phyloP scores from a whole-genome alignment of 2,329 filamentous ascomycete species.

The Chrysosporium keratinophilum region DNA sequence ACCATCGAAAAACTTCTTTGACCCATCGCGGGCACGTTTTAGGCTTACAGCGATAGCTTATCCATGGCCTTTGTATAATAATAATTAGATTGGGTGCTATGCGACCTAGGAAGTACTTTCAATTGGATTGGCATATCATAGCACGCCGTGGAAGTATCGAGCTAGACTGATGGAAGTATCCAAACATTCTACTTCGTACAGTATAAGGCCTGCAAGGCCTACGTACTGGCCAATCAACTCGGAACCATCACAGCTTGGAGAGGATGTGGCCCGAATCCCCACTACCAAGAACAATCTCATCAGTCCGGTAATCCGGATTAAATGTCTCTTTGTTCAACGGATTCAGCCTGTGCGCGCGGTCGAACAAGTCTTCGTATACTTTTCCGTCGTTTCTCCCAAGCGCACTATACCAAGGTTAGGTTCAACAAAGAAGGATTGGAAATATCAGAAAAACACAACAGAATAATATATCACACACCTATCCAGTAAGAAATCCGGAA shows the following conservation, averaged over 20 bases:
- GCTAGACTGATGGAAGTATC: too few species aligned
- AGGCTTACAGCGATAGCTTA: background rate
- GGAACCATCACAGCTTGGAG: conserved; percentile 17
- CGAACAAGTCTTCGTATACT: conserved; percentile 45
- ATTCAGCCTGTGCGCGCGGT: conserved; percentile 43
- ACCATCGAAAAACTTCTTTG: background rate
- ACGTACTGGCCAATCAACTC: too few species aligned
- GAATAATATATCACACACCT: conserved; percentile 20
- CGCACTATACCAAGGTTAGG: conserved; percentile 27
- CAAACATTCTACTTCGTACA: too few species aligned
- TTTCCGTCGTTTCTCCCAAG: conserved; percentile 43
- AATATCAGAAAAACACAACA: background rate
- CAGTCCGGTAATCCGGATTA: conserved; percentile 40
- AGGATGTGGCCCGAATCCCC: conserved; percentile 25
- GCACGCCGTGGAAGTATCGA: too few species aligned
- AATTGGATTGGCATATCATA: background rate
- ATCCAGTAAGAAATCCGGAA: conserved; percentile 45
- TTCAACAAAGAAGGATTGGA: background rate
- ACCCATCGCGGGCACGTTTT: background rate
- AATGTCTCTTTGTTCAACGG: conserved; percentile 43
- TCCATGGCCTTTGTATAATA: background rate
- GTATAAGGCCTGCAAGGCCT: too few species aligned
- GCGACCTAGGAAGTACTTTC: background rate
- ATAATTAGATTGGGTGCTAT: background rate
- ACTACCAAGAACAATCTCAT: conserved; percentile 42